A percentile compares a stretch with the other conserved stretches of the same genome.
Conservation (phyloP, 768 basidiomycete genomes). For the Boletus sp. region DNA sequence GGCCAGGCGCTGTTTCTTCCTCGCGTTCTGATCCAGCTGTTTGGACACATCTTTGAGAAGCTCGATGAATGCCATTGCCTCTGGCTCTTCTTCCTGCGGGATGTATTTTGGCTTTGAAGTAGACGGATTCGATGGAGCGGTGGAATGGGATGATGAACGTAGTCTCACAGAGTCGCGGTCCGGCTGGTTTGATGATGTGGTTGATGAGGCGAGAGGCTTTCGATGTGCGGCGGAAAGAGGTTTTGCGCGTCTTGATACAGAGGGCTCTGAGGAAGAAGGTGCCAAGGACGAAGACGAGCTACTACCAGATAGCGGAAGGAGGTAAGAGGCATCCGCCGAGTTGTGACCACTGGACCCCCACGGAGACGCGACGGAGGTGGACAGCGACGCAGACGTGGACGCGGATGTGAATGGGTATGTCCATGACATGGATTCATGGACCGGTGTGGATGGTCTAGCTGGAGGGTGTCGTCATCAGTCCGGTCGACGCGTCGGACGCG, state of each 20-base stretch:
- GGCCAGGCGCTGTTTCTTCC: slow-evolving; percentile 22
- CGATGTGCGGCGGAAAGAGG: slow-evolving; percentile 8
- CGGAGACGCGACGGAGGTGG: slow-evolving; percentile 6
- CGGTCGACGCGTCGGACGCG: neutral
- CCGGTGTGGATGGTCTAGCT: slow-evolving; percentile 17
- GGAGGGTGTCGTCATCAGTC: neutral
- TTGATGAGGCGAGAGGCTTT: slow-evolving; percentile 18
- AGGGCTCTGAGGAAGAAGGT: slow-evolving; percentile 2
- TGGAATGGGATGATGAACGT: slow-evolving; percentile 22
- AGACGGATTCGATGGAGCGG: neutral
- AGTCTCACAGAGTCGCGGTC: slow-evolving; percentile 3
- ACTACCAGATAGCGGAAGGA: slow-evolving; percentile 2
- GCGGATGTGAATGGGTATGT: slow-evolving; percentile 11
- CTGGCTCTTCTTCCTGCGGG: slow-evolving; percentile 18
- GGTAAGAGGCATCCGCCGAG: slow-evolving; percentile 2
- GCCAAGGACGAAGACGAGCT: slow-evolving; percentile 3
- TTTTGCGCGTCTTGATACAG: slow-evolving; percentile 2
- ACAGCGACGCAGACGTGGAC: neutral
- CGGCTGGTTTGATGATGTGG: slow-evolving; percentile 14
- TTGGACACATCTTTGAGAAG: slow-evolving; percentile 22
- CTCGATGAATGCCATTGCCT: slow-evolving; percentile 19
- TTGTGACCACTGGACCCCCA: slow-evolving; percentile 3
- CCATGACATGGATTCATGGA: slow-evolving; percentile 11
- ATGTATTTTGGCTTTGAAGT: neutral
- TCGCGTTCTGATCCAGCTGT: slow-evolving; percentile 24